phyloP scores from a whole-genome alignment of 352 stramenopile genomes.

The Globisporangium recalcitrans region DNA sequence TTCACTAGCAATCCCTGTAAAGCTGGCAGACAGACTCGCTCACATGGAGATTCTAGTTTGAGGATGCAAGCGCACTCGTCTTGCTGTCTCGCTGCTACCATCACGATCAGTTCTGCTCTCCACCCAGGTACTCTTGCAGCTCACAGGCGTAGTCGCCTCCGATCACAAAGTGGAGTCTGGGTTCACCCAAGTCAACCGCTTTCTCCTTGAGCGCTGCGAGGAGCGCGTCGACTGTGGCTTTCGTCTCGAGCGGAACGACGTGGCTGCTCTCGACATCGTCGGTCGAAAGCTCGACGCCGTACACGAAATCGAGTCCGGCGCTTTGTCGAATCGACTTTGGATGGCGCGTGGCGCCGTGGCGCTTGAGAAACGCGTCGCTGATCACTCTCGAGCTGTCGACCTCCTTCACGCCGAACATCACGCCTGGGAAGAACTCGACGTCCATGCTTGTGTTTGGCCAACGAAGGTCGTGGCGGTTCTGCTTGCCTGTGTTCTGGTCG shows the following conservation, averaged over 20 bases:
- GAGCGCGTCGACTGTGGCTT: background rate
- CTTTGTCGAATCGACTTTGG: background rate
- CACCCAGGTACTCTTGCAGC: background rate
- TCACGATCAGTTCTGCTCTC: background rate
- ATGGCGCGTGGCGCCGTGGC: background rate
- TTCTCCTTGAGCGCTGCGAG: background rate
- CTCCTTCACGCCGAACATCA: background rate
- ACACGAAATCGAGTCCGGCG: background rate
- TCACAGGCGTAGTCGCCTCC: background rate
- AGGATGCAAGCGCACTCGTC: too few species aligned
- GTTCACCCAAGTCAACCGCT: background rate
- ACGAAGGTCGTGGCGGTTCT: too few species aligned
- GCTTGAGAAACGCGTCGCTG: background rate
- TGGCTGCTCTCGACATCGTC: background rate
- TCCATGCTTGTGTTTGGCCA: too few species aligned
- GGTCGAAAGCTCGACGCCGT: background rate
- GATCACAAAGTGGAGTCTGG: background rate
- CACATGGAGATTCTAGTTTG: too few species aligned
- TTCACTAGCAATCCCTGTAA: too few species aligned
- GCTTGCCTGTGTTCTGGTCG: too few species aligned
- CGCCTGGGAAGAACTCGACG: background rate
- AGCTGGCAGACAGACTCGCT: too few species aligned
- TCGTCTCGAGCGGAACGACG: background rate
- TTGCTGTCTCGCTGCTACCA: too few species aligned
- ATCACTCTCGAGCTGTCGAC: background rate